These are phyloP conservation scores for Bertia moriformis DNA, from an alignment of 2,329 filamentous ascomycete genomes.

Conservation along the genomic window DNA sequence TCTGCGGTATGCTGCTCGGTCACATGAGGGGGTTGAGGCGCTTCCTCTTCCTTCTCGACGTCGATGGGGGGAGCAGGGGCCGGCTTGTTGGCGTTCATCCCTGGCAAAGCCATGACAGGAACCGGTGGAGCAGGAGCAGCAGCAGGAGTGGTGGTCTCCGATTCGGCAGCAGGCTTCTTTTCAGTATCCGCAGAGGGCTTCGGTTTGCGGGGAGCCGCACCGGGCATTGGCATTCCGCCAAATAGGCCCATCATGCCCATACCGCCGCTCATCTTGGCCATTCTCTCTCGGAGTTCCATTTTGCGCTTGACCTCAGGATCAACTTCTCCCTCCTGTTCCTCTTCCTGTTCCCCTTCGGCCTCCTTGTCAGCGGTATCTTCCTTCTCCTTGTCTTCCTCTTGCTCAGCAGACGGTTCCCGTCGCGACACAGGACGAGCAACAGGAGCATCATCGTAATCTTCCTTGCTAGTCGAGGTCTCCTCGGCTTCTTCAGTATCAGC, in stretches of 20 bases:
- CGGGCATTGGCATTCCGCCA: slow-evolving; percentile 53
- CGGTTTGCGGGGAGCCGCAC: slow-evolving; percentile 38
- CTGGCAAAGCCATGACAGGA: slow-evolving; percentile 54
- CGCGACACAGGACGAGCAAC: slow-evolving; percentile 13
- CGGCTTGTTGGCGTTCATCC: slow-evolving; percentile 45
- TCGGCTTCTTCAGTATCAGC: slow-evolving; percentile 49
- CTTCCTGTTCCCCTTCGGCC: slow-evolving; percentile 50
- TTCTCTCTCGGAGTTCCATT: slow-evolving; percentile 79
- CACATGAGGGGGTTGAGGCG: slow-evolving; percentile 21
- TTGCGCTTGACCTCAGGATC: slow-evolving; percentile 76
- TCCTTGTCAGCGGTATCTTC: slow-evolving; percentile 21
- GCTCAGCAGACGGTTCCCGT: slow-evolving; percentile 18
- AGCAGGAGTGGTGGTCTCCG: slow-evolving; percentile 24
- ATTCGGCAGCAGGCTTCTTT: slow-evolving; percentile 25
- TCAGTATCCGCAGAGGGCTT: slow-evolving; percentile 31
- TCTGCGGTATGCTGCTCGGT: slow-evolving; percentile 20
- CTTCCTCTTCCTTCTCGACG: slow-evolving; percentile 33
- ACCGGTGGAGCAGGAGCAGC: slow-evolving; percentile 27
- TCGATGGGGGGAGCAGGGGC: slow-evolving; percentile 21
- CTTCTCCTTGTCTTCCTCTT: slow-evolving; percentile 30
- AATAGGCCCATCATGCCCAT: slow-evolving; percentile 97
- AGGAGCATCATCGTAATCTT: slow-evolving; percentile 25
- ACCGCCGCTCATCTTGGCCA: slow-evolving; percentile 96
- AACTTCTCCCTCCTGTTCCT: slow-evolving; percentile 71
- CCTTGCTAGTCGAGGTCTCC: slow-evolving; percentile 24